Evolutionary conservation across 73 alveolate genomes (phyloP).

Genomic region (Tetrahymena thermophila): DNA sequence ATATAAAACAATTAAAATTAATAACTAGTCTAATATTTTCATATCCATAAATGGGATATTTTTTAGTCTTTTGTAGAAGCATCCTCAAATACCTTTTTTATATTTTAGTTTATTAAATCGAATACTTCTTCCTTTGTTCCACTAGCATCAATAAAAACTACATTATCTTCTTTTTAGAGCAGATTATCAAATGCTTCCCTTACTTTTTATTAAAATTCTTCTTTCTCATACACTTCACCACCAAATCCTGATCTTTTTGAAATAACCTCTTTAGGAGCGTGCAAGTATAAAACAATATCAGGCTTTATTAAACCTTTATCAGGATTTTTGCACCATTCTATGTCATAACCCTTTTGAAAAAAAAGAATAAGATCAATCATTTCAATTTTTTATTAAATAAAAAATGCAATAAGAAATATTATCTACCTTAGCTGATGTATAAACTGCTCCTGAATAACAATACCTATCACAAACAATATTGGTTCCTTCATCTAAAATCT

Average conservation of each 20-base stretch:
- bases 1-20: background rate
- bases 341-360: conserved; percentile 39
- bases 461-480: conserved; percentile 73
- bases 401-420: background rate
- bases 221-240: conserved; percentile 75
- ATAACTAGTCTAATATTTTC: background rate
- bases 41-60: background rate
- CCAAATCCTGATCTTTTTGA: conserved; percentile 64
- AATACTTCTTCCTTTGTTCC: conserved; percentile 18
- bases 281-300: conserved; percentile 63
- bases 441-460: conserved; percentile 83
- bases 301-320: conserved; percentile 77
- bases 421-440: conserved; percentile 76
- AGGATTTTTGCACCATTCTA: conserved; percentile 73
- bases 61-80: background rate
- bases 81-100: background rate
- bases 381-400: background rate
- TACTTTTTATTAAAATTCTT: conserved; percentile 61
- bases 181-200: conserved; percentile 45
- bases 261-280: conserved; percentile 46
- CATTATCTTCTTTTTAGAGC: conserved; percentile 12
- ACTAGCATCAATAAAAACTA: conserved; percentile 55
- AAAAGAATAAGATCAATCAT: background rate
- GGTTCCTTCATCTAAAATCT: conserved; percentile 49
- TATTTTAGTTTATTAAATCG: background rate